Conservation (phyloP, 805 yeast species). For the Kodamaea sagamina region DNA sequence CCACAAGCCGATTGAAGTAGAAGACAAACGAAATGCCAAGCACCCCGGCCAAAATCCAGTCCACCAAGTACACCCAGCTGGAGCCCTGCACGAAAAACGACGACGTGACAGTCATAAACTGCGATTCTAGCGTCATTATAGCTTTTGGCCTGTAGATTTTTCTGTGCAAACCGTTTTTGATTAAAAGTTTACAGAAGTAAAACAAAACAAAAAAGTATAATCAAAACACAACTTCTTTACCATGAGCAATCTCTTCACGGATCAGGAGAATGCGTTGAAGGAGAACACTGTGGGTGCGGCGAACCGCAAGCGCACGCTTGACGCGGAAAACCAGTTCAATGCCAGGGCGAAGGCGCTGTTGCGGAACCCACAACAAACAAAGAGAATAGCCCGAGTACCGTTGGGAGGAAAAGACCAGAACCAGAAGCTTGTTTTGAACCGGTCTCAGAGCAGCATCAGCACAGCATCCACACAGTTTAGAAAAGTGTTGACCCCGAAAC, state of each 20-base stretch:
- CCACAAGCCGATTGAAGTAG: constrained; percentile 64
- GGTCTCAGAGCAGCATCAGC: constrained; percentile 29
- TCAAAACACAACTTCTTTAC: not conserved
- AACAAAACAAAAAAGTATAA: constrained; percentile 15
- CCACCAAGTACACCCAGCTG: constrained; percentile 72
- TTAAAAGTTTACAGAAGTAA: not conserved
- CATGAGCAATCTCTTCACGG: constrained; percentile 11
- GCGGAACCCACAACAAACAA: too few relatives aligned
- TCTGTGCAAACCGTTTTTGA: not conserved
- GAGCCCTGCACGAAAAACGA: constrained; percentile 26
- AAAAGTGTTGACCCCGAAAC: constrained; percentile 11
- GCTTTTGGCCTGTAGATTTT: not conserved
- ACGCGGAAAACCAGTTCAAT: constrained; percentile 8
- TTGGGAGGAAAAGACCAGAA: constrained; percentile 45
- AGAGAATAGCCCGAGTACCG: constrained; percentile 29
- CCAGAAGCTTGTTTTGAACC: constrained; percentile 24
- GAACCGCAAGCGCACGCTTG: constrained; percentile 1
- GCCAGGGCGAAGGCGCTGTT: not conserved
- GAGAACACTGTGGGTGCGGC: constrained; percentile 7
- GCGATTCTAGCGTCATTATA: constrained; percentile 29
- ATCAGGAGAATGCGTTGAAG: constrained; percentile 16
- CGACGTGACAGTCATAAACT: constrained; percentile 28
- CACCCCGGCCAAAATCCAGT: constrained; percentile 73
- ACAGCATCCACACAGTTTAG: constrained; percentile 5
- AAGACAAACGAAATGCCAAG: constrained; percentile 66